Base-by-base conservation (phyloP, 345 rosid species). In the Corymbia maculata region DNA sequence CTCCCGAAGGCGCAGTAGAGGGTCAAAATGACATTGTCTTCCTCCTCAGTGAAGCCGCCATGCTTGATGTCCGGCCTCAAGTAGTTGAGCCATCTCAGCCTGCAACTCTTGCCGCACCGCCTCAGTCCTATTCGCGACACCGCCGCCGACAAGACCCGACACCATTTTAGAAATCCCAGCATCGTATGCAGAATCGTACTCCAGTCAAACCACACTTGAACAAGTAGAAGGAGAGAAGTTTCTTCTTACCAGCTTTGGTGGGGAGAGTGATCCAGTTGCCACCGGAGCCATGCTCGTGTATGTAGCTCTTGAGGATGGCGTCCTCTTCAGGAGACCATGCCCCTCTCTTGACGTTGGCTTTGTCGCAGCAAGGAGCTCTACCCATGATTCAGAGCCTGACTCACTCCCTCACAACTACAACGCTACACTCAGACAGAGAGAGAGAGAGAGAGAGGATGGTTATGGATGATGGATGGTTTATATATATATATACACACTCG, bases 21-120 rank as follows among this genome's bases (percentile, higher is more conserved):
- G 85, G 89, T 88, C 91, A 93, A 93, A 36, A 96, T 96, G 91
- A 90, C 90, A 88, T 85, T 88, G 45, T 96, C 96, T 93, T 96
- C 98, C 87, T 94, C 96, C 51, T 93, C 93, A 6, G 96, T 89
- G 90, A 94, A 96, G 57, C 94, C 94, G 82, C 98, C 97, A 89
- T 91, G 98, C 88, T 93, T 96, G 87, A 96, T 92, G 89, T 92
- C 91, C 64, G 98, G 98, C 88, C 96, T 92, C 52, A 96, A 91
- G 91, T 96, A 96, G 88, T 96, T 96, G n/a, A 96, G 93, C 98
- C 98, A 96, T 88, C 98, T 92, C 51, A 96, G 91, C 17, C 98
- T 92, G 88, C 98, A 96, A 79, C 98, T 96, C 93, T 95, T 96
- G 84, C 98, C 97, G 82, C 97, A 96, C 49, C 98, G 89, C 88